These are phyloP conservation scores for Boletellus ananiceps DNA, from an alignment of 768 basidiomycete species.

Conservation along the genomic window DNA sequence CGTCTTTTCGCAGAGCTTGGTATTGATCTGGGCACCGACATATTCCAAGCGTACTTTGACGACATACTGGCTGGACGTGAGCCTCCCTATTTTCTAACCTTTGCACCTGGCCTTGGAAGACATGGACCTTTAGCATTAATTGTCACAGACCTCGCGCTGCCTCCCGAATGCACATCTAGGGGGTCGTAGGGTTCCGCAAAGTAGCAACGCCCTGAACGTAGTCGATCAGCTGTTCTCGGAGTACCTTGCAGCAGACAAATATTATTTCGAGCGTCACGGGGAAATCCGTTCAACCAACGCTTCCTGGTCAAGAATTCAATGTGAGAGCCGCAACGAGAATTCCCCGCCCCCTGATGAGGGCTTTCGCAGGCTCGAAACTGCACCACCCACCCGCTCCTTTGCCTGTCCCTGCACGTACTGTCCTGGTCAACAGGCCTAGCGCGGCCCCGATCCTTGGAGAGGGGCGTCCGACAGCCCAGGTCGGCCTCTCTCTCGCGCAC, in stretches of 20 bases:
- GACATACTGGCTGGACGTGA: conserved; percentile 56
- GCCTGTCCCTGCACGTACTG: no score
- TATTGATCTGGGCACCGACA: conserved; percentile 61
- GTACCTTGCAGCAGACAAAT: conserved; percentile 58
- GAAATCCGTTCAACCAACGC: conserved; percentile 53
- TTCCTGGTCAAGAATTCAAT: conserved; percentile 57
- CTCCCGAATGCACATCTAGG: conserved; percentile 49
- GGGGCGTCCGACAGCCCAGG: no score
- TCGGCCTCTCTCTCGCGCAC: no score
- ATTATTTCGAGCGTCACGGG: conserved; percentile 57
- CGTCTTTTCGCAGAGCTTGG: conserved; percentile 48
- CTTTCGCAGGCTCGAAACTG: no score
- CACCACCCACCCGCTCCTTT: no score
- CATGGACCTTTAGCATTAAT: conserved; percentile 42
- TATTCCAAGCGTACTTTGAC: conserved; percentile 59
- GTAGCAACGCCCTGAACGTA: conserved; percentile 45
- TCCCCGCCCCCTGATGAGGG: no score
- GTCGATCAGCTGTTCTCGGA: conserved; percentile 64
- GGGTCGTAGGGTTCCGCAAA: conserved; percentile 64
- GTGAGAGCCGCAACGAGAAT: conserved; percentile 27
- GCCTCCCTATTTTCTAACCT: conserved; percentile 19
- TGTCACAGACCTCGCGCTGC: conserved; percentile 46
- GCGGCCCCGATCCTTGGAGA: no score
- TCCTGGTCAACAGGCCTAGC: no score
- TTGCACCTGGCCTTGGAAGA: background rate